Conservation (phyloP, 73 alveolate species). For the Symbiodinium pilosum region DNA sequence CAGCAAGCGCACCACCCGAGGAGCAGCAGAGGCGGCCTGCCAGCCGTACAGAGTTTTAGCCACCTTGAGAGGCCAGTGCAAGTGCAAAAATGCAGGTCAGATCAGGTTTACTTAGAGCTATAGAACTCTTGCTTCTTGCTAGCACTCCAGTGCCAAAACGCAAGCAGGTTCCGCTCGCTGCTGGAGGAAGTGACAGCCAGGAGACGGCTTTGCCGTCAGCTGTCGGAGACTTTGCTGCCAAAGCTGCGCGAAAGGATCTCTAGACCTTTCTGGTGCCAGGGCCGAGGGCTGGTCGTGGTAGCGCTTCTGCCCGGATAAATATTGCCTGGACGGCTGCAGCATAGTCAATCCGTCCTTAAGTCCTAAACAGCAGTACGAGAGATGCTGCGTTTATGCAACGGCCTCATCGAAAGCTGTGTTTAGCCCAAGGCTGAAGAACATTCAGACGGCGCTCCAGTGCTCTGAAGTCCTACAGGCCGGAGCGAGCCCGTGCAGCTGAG, state of each 20-base stretch:
- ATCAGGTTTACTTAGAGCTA: neutral
- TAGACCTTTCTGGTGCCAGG: too few relatives aligned
- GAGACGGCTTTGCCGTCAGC: constrained; percentile 83
- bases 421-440: constrained; percentile 48
- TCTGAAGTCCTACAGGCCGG: constrained; percentile 52
- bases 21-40: constrained; percentile 21
- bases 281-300: too few relatives aligned
- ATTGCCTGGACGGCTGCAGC: too few relatives aligned
- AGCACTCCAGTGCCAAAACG: too few relatives aligned
- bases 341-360: too few relatives aligned
- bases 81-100: neutral
- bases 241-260: too few relatives aligned
- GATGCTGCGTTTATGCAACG: too few relatives aligned
- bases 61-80: neutral
- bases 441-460: constrained; percentile 79
- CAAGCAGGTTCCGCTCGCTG: constrained; percentile 69
- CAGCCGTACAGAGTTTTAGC: neutral
- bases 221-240: constrained; percentile 31
- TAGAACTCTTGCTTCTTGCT: neutral
- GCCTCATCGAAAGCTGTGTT: too few relatives aligned
- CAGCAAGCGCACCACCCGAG: neutral
- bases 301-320: too few relatives aligned
- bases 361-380: too few relatives aligned
- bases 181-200: constrained; percentile 64
- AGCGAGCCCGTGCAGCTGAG: neutral